These are phyloP conservation scores for Aaosphaeria arxii DNA, from an alignment of 2,329 filamentous ascomycete species.

Conservation along the genomic window DNA sequence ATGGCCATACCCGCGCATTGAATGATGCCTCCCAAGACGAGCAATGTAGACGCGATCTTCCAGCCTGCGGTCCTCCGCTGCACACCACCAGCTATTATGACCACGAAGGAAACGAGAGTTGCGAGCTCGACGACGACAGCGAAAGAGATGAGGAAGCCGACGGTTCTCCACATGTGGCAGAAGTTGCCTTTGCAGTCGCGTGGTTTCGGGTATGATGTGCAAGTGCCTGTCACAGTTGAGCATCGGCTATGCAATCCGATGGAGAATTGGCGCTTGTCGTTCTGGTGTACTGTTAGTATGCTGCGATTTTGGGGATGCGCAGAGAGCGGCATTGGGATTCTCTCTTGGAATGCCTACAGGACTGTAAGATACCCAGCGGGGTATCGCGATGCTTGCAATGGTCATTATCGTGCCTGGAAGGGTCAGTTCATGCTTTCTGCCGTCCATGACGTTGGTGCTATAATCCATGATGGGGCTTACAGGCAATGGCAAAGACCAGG, in stretches of 20 bases:
- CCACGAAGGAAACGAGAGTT: slow-evolving; percentile 72
- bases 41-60: slow-evolving; percentile 67
- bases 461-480: slow-evolving; percentile 20
- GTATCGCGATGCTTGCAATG: slow-evolving; percentile 64
- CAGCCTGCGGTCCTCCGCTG: slow-evolving; percentile 78
- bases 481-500: slow-evolving; percentile 45
- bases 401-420: slow-evolving; percentile 66
- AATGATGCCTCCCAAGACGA: slow-evolving; percentile 63
- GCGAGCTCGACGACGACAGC: slow-evolving; percentile 78
- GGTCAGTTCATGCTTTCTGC: slow-evolving; percentile 8
- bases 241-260: slow-evolving; percentile 82
- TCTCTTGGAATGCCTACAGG: slow-evolving; percentile 38
- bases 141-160: slow-evolving; percentile 85
- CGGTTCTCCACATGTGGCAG: slow-evolving; percentile 87
- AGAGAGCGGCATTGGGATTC: slow-evolving; percentile 19
- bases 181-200: slow-evolving; percentile 72
- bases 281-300: slow-evolving; percentile 15
- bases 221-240: slow-evolving; percentile 63
- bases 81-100: slow-evolving; percentile 76
- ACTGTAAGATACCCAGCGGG: slow-evolving; percentile 68
- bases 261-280: slow-evolving; percentile 39
- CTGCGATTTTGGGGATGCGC: background rate
- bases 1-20: slow-evolving; percentile 77
- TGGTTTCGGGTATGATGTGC: slow-evolving; percentile 64
- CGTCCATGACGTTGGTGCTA: background rate